Percentiles rank a stretch among this genome's conserved stretches.
Conservation (phyloP, 2,329 filamentous ascomycete genomes). For the Cucurbitaria berberidis region DNA sequence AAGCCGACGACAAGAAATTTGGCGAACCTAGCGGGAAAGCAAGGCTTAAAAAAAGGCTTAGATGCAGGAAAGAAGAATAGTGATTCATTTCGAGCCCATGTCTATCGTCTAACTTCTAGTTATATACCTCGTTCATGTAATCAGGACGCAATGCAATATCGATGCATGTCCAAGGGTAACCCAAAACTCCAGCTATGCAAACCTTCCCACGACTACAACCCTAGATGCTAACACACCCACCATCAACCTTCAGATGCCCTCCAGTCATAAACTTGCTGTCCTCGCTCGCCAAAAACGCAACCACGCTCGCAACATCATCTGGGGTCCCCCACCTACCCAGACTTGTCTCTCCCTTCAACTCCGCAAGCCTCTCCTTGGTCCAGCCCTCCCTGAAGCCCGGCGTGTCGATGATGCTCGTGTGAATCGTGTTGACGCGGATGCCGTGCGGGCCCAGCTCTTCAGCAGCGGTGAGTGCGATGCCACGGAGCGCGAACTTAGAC, state of each 20-base stretch:
- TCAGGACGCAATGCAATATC: slow-evolving; percentile 16
- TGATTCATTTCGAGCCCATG: not conserved
- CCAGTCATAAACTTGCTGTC: slow-evolving; percentile 51
- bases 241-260: slow-evolving; percentile 43
- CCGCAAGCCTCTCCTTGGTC: slow-evolving; percentile 43
- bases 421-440: slow-evolving; percentile 52
- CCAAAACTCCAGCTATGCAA: slow-evolving; percentile 32
- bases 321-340: slow-evolving; percentile 47
- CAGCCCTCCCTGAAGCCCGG: slow-evolving; percentile 46
- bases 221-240: slow-evolving; percentile 40
- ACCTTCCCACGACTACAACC: slow-evolving; percentile 1
- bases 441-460: slow-evolving; percentile 47
- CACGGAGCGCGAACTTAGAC: slow-evolving; percentile 48
- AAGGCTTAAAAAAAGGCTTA: too few species aligned
- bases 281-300: slow-evolving; percentile 48
- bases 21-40: too few species aligned
- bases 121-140: slow-evolving; percentile 11
- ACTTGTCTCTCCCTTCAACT: slow-evolving; percentile 41
- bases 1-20: too few species aligned
- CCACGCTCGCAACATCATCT: slow-evolving; percentile 49
- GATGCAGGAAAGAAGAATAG: too few species aligned
- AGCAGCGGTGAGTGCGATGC: slow-evolving; percentile 49
- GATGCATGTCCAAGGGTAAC: not conserved
- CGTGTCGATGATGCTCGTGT: slow-evolving; percentile 48
- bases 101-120: slow-evolving; percentile 14